Percentiles rank a stretch among this genome's conserved stretches.
These are phyloP conservation scores for Serendipita sp. DNA, from an alignment of 768 basidiomycete species.

Conservation along the genomic window DNA sequence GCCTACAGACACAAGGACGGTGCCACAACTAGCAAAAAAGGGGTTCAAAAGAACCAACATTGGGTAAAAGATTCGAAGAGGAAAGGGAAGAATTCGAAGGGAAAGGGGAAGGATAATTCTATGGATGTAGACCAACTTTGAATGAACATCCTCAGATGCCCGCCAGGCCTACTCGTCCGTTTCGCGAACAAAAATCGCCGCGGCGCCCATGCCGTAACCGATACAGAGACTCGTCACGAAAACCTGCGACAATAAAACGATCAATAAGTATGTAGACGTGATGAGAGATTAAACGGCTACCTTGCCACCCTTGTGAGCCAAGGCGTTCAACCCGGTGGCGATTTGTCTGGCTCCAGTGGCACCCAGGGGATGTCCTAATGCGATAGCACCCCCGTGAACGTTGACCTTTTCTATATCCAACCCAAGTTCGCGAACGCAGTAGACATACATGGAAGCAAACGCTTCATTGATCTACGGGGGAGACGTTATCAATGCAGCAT, in stretches of 20 bases:
- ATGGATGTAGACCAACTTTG: too few relatives aligned
- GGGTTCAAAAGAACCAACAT: too few relatives aligned
- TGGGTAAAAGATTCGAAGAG: too few relatives aligned
- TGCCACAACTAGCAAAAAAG: too few relatives aligned
- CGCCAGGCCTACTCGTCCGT: too few relatives aligned
- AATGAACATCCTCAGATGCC: too few relatives aligned
- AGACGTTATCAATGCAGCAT: background rate
- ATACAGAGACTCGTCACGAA: constrained; percentile 86
- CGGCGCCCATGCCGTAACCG: constrained; percentile 73
- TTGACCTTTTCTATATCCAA: constrained; percentile 58
- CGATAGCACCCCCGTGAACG: constrained; percentile 84
- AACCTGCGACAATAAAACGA: constrained; percentile 29
- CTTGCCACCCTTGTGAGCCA: constrained; percentile 18
- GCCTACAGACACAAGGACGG: too few relatives aligned
- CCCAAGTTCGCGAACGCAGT: constrained; percentile 49
- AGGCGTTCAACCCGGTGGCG: constrained; percentile 59
- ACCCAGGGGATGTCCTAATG: constrained; percentile 73
- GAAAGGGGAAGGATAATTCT: too few relatives aligned
- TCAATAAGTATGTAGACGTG: background rate
- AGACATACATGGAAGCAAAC: constrained; percentile 71
- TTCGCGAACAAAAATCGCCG: constrained; percentile 54
- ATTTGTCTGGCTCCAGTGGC: constrained; percentile 73
- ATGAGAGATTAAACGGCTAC: constrained; percentile 4
- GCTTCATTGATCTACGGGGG: constrained; percentile 72
- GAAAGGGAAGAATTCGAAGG: too few relatives aligned